These are phyloP conservation scores for Nakaseomyces nivariensis DNA, from an alignment of 1,139 yeast genomes.

Conservation along the genomic window DNA sequence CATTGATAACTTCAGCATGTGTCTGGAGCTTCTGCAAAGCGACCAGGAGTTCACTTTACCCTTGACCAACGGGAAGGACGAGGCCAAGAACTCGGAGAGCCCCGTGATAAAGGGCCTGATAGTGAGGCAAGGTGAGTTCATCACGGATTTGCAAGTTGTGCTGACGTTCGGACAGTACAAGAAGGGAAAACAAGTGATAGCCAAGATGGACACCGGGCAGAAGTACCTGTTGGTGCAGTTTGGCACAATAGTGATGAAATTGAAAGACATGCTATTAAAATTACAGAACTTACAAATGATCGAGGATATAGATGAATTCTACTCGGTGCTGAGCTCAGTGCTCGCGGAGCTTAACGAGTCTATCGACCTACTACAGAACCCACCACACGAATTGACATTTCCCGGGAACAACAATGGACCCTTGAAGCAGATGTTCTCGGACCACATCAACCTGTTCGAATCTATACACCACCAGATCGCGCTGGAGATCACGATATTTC, in stretches of 20 bases:
- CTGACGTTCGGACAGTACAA: slow-evolving; percentile 25
- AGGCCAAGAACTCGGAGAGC: slow-evolving; percentile 8
- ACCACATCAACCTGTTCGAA: slow-evolving; percentile 15
- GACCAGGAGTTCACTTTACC: slow-evolving; percentile 28
- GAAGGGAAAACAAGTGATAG: slow-evolving; percentile 21
- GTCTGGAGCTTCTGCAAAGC: slow-evolving; percentile 28
- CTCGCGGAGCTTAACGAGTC: slow-evolving; percentile 18
- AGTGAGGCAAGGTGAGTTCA: slow-evolving; percentile 21
- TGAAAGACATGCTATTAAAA: slow-evolving; percentile 11
- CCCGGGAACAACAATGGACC: slow-evolving; percentile 24
- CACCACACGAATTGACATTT: slow-evolving; percentile 24
- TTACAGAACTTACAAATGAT: slow-evolving; percentile 17
- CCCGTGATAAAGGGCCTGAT: slow-evolving; percentile 24
- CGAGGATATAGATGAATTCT: slow-evolving; percentile 14
- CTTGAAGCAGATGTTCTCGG: slow-evolving; percentile 21
- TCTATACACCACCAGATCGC: slow-evolving; percentile 23
- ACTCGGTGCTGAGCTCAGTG: slow-evolving; percentile 12
- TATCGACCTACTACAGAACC: slow-evolving; percentile 24
- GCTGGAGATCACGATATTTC: slow-evolving; percentile 23
- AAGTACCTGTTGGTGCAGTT: slow-evolving; percentile 21
- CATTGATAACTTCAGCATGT: slow-evolving; percentile 30
- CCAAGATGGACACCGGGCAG: slow-evolving; percentile 17
- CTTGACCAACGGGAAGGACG: slow-evolving; percentile 19
- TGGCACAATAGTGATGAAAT: slow-evolving; percentile 11
- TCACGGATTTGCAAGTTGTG: slow-evolving; percentile 24